Conservation (phyloP, 805 yeast species). For the Candida vaughaniae region DNA sequence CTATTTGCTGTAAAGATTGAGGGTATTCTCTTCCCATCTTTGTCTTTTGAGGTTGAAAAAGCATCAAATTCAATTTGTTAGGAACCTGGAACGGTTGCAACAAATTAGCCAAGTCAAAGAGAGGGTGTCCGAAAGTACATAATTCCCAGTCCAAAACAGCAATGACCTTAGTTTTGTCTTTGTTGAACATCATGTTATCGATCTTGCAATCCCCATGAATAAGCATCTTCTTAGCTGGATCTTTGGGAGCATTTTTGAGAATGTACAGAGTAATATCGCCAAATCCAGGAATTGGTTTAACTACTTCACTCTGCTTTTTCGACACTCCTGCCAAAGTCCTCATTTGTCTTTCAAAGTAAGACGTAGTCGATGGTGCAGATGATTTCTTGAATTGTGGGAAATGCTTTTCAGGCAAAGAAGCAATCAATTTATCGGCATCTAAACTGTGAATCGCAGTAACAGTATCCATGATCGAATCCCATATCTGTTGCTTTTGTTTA, state of each 20-base stretch:
- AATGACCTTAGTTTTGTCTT: slow-evolving; percentile 45
- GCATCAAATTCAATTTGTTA: slow-evolving; percentile 27
- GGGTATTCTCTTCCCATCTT: slow-evolving; percentile 34
- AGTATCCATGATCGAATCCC: slow-evolving; percentile 51
- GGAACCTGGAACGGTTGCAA: slow-evolving; percentile 55
- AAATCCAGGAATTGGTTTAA: slow-evolving; percentile 50
- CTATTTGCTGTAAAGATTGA: slow-evolving; percentile 9
- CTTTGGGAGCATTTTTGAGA: slow-evolving; percentile 43
- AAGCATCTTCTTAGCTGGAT: slow-evolving; percentile 42
- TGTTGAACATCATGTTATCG: slow-evolving; percentile 63
- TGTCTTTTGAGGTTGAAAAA: slow-evolving; percentile 27
- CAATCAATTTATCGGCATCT: slow-evolving; percentile 41
- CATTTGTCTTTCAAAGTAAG: slow-evolving; percentile 56
- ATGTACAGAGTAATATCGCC: slow-evolving; percentile 43
- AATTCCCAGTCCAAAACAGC: slow-evolving; percentile 68
- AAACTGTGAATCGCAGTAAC: slow-evolving; percentile 50
- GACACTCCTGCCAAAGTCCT: slow-evolving; percentile 46
- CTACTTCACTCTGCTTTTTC: slow-evolving; percentile 32
- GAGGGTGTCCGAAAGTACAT: slow-evolving; percentile 63
- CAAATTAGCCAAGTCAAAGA: slow-evolving; percentile 59
- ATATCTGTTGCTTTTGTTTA: slow-evolving; percentile 27
- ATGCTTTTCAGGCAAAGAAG: slow-evolving; percentile 43
- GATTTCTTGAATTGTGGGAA: slow-evolving; percentile 40
- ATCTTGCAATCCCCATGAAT: slow-evolving; percentile 67
- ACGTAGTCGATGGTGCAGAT: slow-evolving; percentile 10